A percentile compares a stretch with the other conserved stretches of the same genome.
phyloP scores from a whole-genome alignment of 768 basidiomycete species.

The Boletus vermiculosoides region DNA sequence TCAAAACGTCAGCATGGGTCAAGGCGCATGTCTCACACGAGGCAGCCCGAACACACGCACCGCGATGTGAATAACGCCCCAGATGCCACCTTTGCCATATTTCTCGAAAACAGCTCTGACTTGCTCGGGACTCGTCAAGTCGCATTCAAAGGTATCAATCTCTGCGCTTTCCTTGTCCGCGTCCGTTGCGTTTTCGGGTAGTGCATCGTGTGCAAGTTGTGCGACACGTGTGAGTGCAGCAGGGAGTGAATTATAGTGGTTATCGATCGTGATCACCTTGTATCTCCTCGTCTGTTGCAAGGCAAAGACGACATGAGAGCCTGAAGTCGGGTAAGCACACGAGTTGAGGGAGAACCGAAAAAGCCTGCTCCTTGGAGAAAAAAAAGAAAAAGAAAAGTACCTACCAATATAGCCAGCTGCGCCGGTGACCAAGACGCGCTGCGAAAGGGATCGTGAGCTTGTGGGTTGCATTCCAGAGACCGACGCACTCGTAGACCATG shows the following conservation, averaged over 20 bases:
- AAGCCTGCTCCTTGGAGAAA: neutral
- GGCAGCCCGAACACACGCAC: constrained; percentile 51
- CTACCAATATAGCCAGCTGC: constrained; percentile 90
- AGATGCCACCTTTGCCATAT: constrained; percentile 88
- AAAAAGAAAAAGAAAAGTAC: constrained; percentile 13
- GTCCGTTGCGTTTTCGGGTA: constrained; percentile 64
- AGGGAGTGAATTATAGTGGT: constrained; percentile 88
- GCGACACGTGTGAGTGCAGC: constrained; percentile 72
- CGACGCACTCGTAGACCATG: constrained; percentile 48
- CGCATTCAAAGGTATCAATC: constrained; percentile 67
- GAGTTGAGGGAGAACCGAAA: constrained; percentile 1
- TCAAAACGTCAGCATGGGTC: neutral
- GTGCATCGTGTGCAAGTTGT: constrained; percentile 72
- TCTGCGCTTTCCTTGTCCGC: constrained; percentile 69
- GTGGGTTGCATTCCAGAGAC: neutral
- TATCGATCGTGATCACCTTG: constrained; percentile 94
- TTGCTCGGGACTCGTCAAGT: constrained; percentile 71
- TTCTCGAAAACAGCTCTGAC: constrained; percentile 77
- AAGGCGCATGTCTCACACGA: neutral
- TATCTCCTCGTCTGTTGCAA: constrained; percentile 85
- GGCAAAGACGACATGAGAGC: constrained; percentile 89
- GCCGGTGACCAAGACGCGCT: constrained; percentile 72
- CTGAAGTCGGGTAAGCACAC: constrained; percentile 39
- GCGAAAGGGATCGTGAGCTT: constrained; percentile 11
- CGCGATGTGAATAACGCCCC: constrained; percentile 96